Evolutionary conservation across 257 asterid genomes (phyloP).

Genomic region (Nicotiana otophora): DNA sequence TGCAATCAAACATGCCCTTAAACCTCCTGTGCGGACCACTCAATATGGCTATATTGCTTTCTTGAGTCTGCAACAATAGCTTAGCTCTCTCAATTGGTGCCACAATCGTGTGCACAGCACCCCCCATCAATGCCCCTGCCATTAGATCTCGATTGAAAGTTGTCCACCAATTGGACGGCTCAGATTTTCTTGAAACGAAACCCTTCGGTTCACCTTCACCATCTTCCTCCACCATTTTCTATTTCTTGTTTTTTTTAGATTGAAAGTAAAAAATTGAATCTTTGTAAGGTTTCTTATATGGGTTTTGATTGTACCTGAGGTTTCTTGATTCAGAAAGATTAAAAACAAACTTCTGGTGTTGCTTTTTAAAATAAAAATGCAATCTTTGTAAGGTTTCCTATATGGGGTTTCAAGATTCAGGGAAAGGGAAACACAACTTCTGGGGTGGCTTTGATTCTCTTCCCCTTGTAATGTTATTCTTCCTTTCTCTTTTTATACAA

Average conservation of each 20-base stretch:
- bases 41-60: slow-evolving; percentile 79
- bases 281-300: not conserved
- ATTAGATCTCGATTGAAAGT: slow-evolving; percentile 75
- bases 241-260: not conserved
- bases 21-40: slow-evolving; percentile 70
- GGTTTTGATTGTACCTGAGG: not conserved
- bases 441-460: slow-evolving; percentile 8
- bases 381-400: not conserved
- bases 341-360: not conserved
- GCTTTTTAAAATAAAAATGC: not conserved
- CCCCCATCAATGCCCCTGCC: slow-evolving; percentile 96
- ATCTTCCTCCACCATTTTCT: slow-evolving; percentile 26
- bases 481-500: not conserved
- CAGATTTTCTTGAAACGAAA: slow-evolving; percentile 20
- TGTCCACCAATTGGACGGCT: slow-evolving; percentile 38
- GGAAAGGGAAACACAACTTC: not conserved
- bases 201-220: slow-evolving; percentile 31
- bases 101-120: slow-evolving; percentile 93
- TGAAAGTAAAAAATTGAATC: not conserved
- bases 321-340: not conserved
- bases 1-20: slow-evolving; percentile 91
- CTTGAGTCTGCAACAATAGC: slow-evolving; percentile 94
- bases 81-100: slow-evolving; percentile 97
- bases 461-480: not conserved
- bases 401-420: not conserved